Evolutionary conservation across 2,329 filamentous ascomycete genomes (phyloP), one percentile per base, ranked within the genome.

Genomic region (Botryosphaeria dothidea): DNA sequence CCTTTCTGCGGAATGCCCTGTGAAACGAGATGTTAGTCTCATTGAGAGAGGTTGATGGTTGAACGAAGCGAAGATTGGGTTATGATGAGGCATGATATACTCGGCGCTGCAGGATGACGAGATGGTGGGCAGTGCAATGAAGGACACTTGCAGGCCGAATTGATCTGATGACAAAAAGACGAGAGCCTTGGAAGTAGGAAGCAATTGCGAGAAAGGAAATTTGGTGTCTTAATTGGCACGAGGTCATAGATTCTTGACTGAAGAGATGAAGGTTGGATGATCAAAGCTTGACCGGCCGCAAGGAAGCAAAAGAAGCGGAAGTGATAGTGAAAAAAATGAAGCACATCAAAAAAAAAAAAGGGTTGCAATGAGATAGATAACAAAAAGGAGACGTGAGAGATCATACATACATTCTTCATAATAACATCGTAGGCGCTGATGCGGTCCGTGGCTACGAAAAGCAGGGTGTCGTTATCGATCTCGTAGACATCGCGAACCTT

Each of bases 341-440:
- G 13, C n/a, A n/a, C n/a, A n/a, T n/a, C n/a, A n/a, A n/a, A n/a
- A n/a, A n/a, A n/a, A n/a, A n/a, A n/a, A n/a, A n/a, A n/a, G n/a
- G n/a, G n/a, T n/a, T n/a, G n/a, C n/a, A 19, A 46, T 4, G 11
- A n/a, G 3, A 13, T 13, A 34, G 21, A 3, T 3, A 51, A 25
- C 27, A 4, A 9, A 7, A 6, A 19, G 9, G 25, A 5, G 3
- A 34, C 9, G 13, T 15, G 4, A 11, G 29, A 19, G 4, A 58
- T 11, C 85, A 81, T 31, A 68, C 78, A 73, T 76, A 89, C 88
- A 79, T 95, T 97, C 72, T 86, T 81, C 84, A 96, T 88, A 71
- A 96, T 88, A 71, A 96, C 92, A 84, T 98, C 94, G 83, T 94
- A 98, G 64, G 95, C 95, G 25, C 92, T 97, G 77, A 97, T 95